phyloP scores from a whole-genome alignment of 164 flowering plant species.

The Liquidambar formosana region DNA sequence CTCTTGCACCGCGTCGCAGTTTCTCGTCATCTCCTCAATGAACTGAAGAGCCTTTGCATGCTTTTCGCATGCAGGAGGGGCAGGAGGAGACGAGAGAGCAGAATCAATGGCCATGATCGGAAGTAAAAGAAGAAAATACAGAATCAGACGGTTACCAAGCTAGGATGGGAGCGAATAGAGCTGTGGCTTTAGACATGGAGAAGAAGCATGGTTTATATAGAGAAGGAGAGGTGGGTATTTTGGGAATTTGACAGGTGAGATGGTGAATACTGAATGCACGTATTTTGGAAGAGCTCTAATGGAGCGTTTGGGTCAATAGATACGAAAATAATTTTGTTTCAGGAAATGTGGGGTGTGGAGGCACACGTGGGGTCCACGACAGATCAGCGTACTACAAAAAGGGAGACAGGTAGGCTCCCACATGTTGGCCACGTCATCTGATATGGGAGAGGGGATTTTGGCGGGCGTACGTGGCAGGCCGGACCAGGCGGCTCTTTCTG shows the following conservation, averaged over 20 bases:
- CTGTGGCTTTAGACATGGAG: background rate
- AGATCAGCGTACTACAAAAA: background rate
- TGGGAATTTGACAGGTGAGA: no score
- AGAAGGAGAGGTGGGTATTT: no score
- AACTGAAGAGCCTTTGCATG: slow-evolving; percentile 59
- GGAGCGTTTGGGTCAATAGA: background rate
- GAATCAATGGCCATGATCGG: slow-evolving; percentile 36
- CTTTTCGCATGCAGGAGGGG: slow-evolving; percentile 43
- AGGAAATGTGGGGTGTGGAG: background rate
- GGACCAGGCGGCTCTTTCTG: slow-evolving; percentile 26
- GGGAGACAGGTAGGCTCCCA: slow-evolving; percentile 20
- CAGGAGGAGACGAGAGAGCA: slow-evolving; percentile 20
- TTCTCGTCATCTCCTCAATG: slow-evolving; percentile 67
- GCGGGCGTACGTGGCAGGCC: slow-evolving; percentile 17
- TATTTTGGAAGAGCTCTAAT: background rate
- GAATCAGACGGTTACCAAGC: background rate
- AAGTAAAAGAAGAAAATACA: background rate
- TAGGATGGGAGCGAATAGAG: background rate
- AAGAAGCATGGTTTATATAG: background rate
- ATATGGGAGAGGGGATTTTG: background rate
- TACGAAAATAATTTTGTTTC: background rate
- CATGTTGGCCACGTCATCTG: slow-evolving; percentile 24
- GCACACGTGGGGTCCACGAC: slow-evolving; percentile 25
- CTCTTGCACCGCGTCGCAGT: slow-evolving; percentile 54
- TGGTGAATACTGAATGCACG: no score